phyloP scores from a whole-genome alignment of 2,329 filamentous ascomycete genomes.

The Fusarium sp. region DNA sequence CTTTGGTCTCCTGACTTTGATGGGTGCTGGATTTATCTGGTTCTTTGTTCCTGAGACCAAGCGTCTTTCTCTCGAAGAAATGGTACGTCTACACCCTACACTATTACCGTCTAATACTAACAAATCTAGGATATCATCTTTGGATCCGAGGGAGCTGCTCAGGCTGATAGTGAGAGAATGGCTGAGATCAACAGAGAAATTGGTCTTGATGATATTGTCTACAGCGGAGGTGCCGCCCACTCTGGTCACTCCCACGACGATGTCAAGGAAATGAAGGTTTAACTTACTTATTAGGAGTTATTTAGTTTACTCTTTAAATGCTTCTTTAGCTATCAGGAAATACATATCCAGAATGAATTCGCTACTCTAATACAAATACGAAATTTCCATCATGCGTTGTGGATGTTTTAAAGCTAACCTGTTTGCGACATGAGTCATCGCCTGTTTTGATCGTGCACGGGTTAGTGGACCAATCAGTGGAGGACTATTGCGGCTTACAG shows the following conservation, averaged over 20 bases:
- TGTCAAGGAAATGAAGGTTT: background rate
- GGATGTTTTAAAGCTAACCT: background rate
- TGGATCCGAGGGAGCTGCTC: constrained; percentile 73
- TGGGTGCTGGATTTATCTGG: constrained; percentile 72
- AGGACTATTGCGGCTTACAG: accelerated
- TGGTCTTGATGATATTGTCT: constrained; percentile 58
- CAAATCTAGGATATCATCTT: constrained; percentile 71
- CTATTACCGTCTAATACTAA: background rate
- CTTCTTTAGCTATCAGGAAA: background rate
- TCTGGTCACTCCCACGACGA: background rate
- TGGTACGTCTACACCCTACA: constrained; percentile 55
- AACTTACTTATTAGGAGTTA: no score
- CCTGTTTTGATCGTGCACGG: no score
- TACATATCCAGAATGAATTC: background rate
- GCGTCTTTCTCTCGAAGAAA: constrained; percentile 72
- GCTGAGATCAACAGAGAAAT: constrained; percentile 78
- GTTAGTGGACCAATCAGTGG: background rate
- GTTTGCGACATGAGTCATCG: background rate
- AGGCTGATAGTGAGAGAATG: constrained; percentile 77
- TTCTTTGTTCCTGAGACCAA: constrained; percentile 75
- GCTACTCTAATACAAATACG: background rate
- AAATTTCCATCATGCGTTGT: background rate
- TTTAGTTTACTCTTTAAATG: no score
- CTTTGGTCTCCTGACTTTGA: constrained; percentile 73
- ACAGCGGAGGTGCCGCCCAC: background rate